Evolutionary conservation across 2,329 filamentous ascomycete genomes (phyloP), one percentile per base, ranked within the genome.

Genomic region (Juglanconis oblonga): DNA sequence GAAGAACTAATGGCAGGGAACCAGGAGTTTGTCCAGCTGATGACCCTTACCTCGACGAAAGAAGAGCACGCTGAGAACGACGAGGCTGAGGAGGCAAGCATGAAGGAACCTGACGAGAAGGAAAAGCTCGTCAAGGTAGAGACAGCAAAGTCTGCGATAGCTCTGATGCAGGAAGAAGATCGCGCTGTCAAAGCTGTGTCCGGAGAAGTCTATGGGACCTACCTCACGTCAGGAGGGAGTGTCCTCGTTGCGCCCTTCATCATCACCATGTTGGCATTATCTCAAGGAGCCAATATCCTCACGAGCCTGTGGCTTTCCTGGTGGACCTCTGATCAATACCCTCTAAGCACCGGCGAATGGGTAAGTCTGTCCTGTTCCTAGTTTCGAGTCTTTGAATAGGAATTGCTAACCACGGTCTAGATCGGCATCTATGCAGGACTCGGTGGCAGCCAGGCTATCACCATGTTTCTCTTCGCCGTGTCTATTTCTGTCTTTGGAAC

Each of bases 281-380:
- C 90, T 0, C 92, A 97, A 70, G 91, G 88, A 8, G 84, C 90
- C 63, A 97, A 96, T 70, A 94, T 98, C 64, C 82, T 86, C 65
- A 97, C 92, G 11, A 93, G 89, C 69, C 76, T 98, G 57, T 98
- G 94, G 94, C 83, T 98, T 1, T 95, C 92, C 0, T 98, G 87
- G 77, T 98, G 94, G 94, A 96, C 91, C 0, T 91, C 90, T 1
- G 76, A 92, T 72, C 88, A 89, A 70, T 97, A 89, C 66, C 77
- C 81, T 7, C 84, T 89, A 61, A 79, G 82, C 0, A 84, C 79
- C 11, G 91, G 88, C 1, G 75, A 45, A 45, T 45, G 42, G 42
- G 42, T 45, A 17, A 45, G 42, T 45, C 17, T 24, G 17, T 24
- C 17, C 17, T 24, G 17, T 24, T 24, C 17, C 17, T 24, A 24